phyloP scores from a whole-genome alignment of 1,284 basidiomycete genomes.

The Macrocybe sp. region DNA sequence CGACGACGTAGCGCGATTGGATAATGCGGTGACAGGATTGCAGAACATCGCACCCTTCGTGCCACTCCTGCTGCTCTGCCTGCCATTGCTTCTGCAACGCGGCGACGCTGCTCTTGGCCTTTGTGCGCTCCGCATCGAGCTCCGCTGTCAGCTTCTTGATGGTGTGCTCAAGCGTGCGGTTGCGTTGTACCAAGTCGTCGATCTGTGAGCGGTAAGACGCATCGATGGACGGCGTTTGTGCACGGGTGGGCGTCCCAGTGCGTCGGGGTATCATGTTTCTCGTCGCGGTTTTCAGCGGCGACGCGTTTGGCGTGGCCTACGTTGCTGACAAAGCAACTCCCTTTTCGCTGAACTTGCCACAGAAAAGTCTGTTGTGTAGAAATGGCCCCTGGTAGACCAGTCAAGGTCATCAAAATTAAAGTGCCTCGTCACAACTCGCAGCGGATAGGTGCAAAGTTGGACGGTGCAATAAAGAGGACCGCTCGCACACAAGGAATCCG shows the following conservation, averaged over 20 bases:
- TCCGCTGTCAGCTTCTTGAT: conserved; percentile 47
- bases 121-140: conserved; percentile 37
- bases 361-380: too few relatives aligned
- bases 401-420: conserved; percentile 50
- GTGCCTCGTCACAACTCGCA: conserved; percentile 75
- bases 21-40: conserved; percentile 58
- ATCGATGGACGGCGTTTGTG: conserved; percentile 35
- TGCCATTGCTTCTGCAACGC: conserved; percentile 44
- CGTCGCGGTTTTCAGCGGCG: neutral
- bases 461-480: conserved; percentile 48
- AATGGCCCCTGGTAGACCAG: conserved; percentile 56
- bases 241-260: conserved; percentile 23
- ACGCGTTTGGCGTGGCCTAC: too few relatives aligned
- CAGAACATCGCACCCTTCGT: conserved; percentile 54
- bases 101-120: conserved; percentile 37
- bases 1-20: conserved; percentile 48
- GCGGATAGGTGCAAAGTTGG: conserved; percentile 58
- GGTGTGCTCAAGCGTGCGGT: conserved; percentile 54
- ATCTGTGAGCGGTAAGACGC: conserved; percentile 61
- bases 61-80: conserved; percentile 52
- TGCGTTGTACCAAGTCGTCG: conserved; percentile 60
- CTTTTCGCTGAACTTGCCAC: too few relatives aligned
- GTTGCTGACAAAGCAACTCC: too few relatives aligned
- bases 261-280: conserved; percentile 15
- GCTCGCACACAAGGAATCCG: conserved; percentile 46